A percentile compares a stretch with the other conserved stretches of the same genome.
These are phyloP conservation scores for Boletales sp. DNA, from an alignment of 768 basidiomycete species.

Conservation along the genomic window DNA sequence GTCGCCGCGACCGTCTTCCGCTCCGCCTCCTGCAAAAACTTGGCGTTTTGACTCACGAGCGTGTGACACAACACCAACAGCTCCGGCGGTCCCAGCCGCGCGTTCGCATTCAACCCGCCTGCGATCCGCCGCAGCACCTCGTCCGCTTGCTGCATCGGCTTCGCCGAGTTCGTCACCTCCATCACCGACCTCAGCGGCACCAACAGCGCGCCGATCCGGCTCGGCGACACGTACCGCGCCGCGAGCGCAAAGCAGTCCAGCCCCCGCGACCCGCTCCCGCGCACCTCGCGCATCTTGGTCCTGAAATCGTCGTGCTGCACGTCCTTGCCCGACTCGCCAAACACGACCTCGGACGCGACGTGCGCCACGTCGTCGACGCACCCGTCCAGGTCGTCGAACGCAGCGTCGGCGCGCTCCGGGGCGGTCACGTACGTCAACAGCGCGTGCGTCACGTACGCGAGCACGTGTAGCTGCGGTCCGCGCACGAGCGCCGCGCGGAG, in stretches of 20 bases:
- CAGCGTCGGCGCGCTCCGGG: conserved; percentile 43
- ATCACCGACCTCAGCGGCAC: conserved; percentile 79
- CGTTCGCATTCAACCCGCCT: conserved; percentile 80
- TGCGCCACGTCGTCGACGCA: conserved; percentile 77
- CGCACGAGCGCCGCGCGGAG: conserved; percentile 80
- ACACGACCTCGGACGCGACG: conserved; percentile 85
- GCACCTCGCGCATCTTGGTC: conserved; percentile 91
- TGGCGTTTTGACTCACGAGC: conserved; percentile 85
- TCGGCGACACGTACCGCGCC: conserved; percentile 74
- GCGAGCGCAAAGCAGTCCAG: conserved; percentile 83
- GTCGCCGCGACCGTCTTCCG: conserved; percentile 14
- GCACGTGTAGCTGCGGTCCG: conserved; percentile 91
- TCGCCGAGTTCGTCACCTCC: conserved; percentile 77
- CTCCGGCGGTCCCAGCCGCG: conserved; percentile 62
- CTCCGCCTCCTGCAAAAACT: conserved; percentile 68
- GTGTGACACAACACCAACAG: conserved; percentile 83
- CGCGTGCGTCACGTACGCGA: conserved; percentile 81
- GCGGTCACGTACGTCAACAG: conserved; percentile 79
- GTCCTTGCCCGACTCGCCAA: conserved; percentile 91
- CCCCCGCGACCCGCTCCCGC: conserved; percentile 75
- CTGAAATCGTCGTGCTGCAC: conserved; percentile 87
- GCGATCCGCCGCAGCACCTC: conserved; percentile 84
- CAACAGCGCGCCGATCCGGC: conserved; percentile 71
- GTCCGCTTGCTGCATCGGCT: conserved; percentile 80
- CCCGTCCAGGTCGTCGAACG: conserved; percentile 65